A percentile compares a stretch with the other conserved stretches of the same genome.
phyloP scores from a whole-genome alignment of 176 grass and related monocot species.

The Aegilops sharonensis region DNA sequence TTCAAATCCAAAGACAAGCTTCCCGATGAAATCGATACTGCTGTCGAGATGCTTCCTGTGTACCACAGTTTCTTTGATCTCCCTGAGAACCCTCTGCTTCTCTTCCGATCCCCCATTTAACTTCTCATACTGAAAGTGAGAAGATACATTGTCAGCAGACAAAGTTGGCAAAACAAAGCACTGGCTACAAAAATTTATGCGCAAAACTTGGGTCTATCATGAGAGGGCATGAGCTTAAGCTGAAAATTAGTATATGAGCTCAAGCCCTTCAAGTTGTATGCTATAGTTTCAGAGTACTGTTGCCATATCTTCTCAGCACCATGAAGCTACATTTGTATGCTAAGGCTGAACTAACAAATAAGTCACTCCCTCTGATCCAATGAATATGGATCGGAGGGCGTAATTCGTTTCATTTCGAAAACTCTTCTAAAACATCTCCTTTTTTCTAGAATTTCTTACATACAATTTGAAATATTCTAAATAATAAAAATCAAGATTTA shows the following conservation, averaged over 20 bases:
- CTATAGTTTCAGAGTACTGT: background rate
- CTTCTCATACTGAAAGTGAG: slow-evolving; percentile 65
- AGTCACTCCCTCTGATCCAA: too few species aligned
- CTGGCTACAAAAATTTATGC: background rate
- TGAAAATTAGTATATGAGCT: background rate
- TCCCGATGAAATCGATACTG: slow-evolving; percentile 69
- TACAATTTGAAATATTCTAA: background rate
- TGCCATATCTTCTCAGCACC: background rate
- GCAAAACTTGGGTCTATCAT: slow-evolving; percentile 1
- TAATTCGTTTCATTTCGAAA: background rate
- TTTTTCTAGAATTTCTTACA: background rate
- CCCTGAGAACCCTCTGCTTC: slow-evolving; percentile 47
- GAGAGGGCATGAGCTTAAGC: background rate
- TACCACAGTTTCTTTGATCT: slow-evolving; percentile 59
- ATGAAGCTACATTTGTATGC: background rate
- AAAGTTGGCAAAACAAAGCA: background rate
- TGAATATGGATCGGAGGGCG: too few species aligned
- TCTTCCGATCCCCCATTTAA: slow-evolving; percentile 44
- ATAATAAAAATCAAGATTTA: background rate
- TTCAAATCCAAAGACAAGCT: slow-evolving; percentile 71
- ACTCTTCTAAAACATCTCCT: background rate
- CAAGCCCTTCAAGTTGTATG: background rate
- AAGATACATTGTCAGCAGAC: slow-evolving; percentile 16
- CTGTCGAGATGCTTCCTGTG: slow-evolving; percentile 81
- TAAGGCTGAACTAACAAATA: too few species aligned